Percentiles rank a stretch among this genome's conserved stretches.
Conservation (phyloP, 352 stramenopile species). For the Phytophthora capsici region DNA sequence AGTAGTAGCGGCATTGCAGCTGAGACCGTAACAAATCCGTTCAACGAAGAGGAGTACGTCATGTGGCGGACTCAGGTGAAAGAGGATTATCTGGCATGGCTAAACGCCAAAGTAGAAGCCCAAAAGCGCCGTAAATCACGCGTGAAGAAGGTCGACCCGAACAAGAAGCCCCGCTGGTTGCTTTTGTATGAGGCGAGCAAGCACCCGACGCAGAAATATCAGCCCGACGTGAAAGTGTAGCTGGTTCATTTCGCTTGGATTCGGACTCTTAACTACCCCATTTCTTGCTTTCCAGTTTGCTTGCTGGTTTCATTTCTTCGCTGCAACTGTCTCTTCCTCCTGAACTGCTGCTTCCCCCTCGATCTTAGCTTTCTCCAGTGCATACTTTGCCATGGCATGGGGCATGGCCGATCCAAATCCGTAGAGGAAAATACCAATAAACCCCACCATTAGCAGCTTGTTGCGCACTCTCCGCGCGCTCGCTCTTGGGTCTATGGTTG, state of each 20-base stretch:
- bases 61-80: conserved; percentile 77
- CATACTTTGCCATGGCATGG: conserved; percentile 73
- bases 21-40: conserved; percentile 10
- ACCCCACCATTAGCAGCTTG: conserved; percentile 61
- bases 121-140: conserved; percentile 51
- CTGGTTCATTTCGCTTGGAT: conserved; percentile 18
- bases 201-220: conserved; percentile 36
- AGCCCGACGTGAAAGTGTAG: conserved; percentile 39
- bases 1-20: conserved; percentile 6
- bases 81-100: conserved; percentile 76
- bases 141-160: conserved; percentile 51
- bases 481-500: conserved; percentile 58
- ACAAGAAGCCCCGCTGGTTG: conserved; percentile 73
- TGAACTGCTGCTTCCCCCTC: conserved; percentile 42
- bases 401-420: conserved; percentile 72
- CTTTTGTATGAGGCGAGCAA: conserved; percentile 76
- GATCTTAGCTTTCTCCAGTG: conserved; percentile 63
- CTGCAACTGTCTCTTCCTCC: conserved; percentile 9
- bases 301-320: conserved; percentile 30
- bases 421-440: conserved; percentile 74
- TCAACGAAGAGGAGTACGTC: conserved; percentile 69
- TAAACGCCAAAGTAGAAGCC: conserved; percentile 65
- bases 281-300: conserved; percentile 9
- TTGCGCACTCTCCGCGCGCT: conserved; percentile 56
- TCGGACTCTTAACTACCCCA: conserved; percentile 14